These are phyloP conservation scores for Phoenix roebelenii DNA, from an alignment of 176 grass and related monocot species.

Conservation along the genomic window DNA sequence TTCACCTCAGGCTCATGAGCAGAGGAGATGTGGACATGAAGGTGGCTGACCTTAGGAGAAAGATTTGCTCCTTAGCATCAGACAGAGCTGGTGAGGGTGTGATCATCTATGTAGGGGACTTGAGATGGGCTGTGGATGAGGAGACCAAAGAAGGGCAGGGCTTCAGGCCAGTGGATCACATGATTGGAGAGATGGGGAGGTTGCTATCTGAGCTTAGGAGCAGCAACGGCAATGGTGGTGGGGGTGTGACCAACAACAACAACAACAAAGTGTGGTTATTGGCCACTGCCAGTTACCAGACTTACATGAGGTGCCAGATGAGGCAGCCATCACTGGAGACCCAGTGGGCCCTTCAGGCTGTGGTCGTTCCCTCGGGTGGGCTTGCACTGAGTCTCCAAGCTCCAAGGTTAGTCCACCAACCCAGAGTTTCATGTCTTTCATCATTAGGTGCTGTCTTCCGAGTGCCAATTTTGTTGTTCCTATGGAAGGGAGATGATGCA, in stretches of 20 bases:
- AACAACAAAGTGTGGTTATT: conserved; percentile 42
- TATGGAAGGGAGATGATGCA: too few relatives aligned
- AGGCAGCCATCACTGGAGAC: conserved; percentile 35
- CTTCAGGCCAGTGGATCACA: conserved; percentile 55
- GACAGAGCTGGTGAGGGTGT: conserved; percentile 20
- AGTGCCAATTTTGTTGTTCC: too few relatives aligned
- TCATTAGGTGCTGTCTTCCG: too few relatives aligned
- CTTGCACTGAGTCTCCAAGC: conserved; percentile 41
- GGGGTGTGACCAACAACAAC: not conserved
- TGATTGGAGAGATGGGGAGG: conserved; percentile 56
- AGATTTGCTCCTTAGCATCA: conserved; percentile 29
- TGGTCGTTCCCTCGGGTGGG: conserved; percentile 56
- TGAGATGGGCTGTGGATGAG: conserved; percentile 64
- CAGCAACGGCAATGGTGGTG: not conserved
- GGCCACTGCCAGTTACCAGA: conserved; percentile 69
- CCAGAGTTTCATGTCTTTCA: too few relatives aligned
- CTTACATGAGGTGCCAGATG: conserved; percentile 73
- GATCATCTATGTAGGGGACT: conserved; percentile 65
- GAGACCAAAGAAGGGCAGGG: conserved; percentile 18
- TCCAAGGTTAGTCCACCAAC: conserved; percentile 46
- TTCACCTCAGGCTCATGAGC: conserved; percentile 69
- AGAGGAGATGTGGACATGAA: conserved; percentile 46
- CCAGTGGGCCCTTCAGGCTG: conserved; percentile 62
- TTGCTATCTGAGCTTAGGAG: conserved; percentile 20
- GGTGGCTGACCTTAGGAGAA: conserved; percentile 55